Evolutionary conservation across 805 yeast genomes (phyloP), one percentile per base, ranked within the genome.

Genomic region (Ogataea ganodermae): DNA sequence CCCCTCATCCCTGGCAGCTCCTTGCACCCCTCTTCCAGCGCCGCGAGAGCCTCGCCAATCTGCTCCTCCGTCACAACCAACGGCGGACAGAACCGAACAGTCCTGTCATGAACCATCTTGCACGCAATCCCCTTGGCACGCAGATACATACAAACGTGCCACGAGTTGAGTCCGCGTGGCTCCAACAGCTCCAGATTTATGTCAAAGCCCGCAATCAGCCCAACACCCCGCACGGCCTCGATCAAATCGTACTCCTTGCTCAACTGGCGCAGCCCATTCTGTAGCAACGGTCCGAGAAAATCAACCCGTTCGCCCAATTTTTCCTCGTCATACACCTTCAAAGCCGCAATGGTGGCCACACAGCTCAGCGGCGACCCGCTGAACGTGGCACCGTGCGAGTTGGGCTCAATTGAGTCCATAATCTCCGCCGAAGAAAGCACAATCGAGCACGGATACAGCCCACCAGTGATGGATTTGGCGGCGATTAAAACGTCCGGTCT

Each of bases 401-500:
- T 57, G 18, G 65, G 65, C 17, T 45, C 57, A 28, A 62, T 60
- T 10, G 61, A 53, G 42, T 56, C 51, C 59, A 60, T 53, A 24
- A 62, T 55, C 13, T 58, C 63, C 2, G 50, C 45, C 7, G 58
- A 51, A 13, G 57, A 41, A 16, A 55, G 35, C 10, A 61, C 64
- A 16, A 60, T 45, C 4, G 62, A 57, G 27, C 54, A 50, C 13
- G 66, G 65, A 35, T 58, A 60, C 35, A 58, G 16, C 5, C 66
- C 67, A 18, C 67, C 67, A n/a, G 62, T 51, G 26, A 61, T 56
- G 20, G 61, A 56, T 44, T 63, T 63, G 17, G 63, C 67, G 16
- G 59, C 54, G n/a, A 57, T 50, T 16, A 61, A 42, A 36, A 63
- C 56, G 45, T 63, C 65, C 1, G 66, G 66, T 41, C 45, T 55